Percentiles rank a stretch among this genome's conserved stretches.
These are phyloP conservation scores for Eucalyptus regnans DNA, from an alignment of 345 rosid genomes.

Conservation along the genomic window DNA sequence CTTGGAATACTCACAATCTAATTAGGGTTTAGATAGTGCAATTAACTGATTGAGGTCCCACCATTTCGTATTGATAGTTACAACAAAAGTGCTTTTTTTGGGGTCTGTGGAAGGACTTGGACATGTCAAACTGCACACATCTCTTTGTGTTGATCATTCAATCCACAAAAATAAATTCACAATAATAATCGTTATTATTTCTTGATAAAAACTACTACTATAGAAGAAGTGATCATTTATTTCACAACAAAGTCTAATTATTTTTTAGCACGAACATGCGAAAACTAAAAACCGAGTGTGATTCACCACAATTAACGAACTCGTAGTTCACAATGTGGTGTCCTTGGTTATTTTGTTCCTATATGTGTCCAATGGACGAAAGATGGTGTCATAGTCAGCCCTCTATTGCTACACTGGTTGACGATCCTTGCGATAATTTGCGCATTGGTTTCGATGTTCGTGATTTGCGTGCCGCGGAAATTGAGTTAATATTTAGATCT, in stretches of 20 bases:
- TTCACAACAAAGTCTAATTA: neutral
- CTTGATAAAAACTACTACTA: neutral
- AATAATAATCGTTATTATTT: neutral
- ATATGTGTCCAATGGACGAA: neutral
- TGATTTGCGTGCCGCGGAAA: conserved; percentile 10
- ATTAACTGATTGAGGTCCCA: neutral
- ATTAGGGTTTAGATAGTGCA: too few relatives aligned
- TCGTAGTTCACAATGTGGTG: conserved; percentile 15
- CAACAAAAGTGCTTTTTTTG: too few relatives aligned
- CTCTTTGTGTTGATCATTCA: neutral
- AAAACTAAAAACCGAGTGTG: fast-evolving
- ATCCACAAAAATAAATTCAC: neutral
- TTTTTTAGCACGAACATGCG: neutral
- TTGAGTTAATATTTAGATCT: neutral
- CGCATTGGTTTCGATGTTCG: conserved; percentile 23
- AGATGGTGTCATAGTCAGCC: conserved; percentile 15
- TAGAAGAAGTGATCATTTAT: neutral
- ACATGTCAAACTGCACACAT: neutral
- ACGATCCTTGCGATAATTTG: conserved; percentile 40
- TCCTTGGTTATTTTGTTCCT: conserved; percentile 18
- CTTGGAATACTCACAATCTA: too few relatives aligned
- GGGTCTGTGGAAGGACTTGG: neutral
- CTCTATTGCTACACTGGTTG: conserved; percentile 51
- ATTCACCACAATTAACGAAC: conserved; percentile 12
- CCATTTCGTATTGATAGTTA: neutral